Evolutionary conservation across 2,329 filamentous ascomycete genomes (phyloP), one percentile per base, ranked within the genome.

Genomic region (Pseudocercospora vitis): DNA sequence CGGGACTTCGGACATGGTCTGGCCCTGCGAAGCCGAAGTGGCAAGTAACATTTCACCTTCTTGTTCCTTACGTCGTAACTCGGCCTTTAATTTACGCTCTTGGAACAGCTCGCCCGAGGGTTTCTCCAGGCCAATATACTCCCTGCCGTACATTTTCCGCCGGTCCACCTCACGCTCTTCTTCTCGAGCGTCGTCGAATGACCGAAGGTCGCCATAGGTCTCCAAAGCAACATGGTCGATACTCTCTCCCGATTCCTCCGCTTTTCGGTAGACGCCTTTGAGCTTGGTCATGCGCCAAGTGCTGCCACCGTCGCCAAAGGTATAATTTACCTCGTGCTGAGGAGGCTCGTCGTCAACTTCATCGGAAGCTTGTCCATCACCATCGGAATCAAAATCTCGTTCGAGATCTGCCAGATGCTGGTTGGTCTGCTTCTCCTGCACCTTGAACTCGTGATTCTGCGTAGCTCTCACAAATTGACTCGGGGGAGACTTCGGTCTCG

Each of bases 241-340:
- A 0, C 82, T 65, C n/a, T 80, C 80, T 0, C 85, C 85, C 0
- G 78, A 85, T 63, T 94, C 86, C 62, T 95, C 80, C 0, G 91
- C 89, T 50, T 86, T 81, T 21, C 83, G 81, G 70, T 95, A 96
- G 1, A 96, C 89, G 8, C 85, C 87, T 61, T 88, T 91, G 26
- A 99, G 81, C 71, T 91, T 96, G 4, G 87, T 95, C 91, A 99
- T 96, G 46, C 95, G 86, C 94, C 95, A 99, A 64, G 90, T 83
- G 11, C 91, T 92, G 0, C 94, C 92, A 5, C 82, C 75, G 69
- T 99, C 94, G 14, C 95, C 94, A 71, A 99, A 95, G 0, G 76
- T 88, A 68, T 97, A 99, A 53, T 82, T 78, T 7, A 95, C 82
- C 52, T 88, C 81, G 49, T 83, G 77, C 39, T 83, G 73, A 0